Base-by-base conservation (phyloP, 2,329 filamentous ascomycete genomes). In the Lachnellula subtilissima region DNA sequence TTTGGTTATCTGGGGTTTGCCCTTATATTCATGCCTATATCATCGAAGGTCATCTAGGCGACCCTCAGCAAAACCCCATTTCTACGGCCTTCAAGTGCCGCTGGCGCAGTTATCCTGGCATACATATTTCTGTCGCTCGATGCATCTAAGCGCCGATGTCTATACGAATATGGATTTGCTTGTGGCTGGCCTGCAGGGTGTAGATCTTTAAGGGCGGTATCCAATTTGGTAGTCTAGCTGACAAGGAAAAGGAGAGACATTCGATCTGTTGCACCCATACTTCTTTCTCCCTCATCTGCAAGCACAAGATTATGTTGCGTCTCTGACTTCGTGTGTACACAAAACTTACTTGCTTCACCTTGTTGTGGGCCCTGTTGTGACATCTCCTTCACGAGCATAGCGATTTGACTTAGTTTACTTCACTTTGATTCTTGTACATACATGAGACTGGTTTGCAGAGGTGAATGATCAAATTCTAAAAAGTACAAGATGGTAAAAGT, bases 241-340 rank as follows among this genome's bases (percentile, higher is more conserved):
- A 58, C 45, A 58, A 57, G 56, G 40, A 53, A 64, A 62, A 63
- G 59, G 61, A 61, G 65, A 65, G 61, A 64, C 59, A 60, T 65
- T 63, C 49, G 66, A 68, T 68, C 64, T 65, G 64, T 65, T 65
- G 62, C 64, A 63, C 57, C 53, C 54, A 58, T 23, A 54, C 48
- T 39, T 54, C 49, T 54, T 55, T 59, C 50, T 28, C 35, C 57
- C 23, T 50, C 54, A 59, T 61, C 51, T 59, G 47, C 52, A 52
- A 56, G 50, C 52, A 54, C 54, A 52, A 55, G 43, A 37, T 43
- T 52, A 32, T 52, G 48, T 55, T 52, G 32, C 48, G 45, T 46
- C 28, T 52, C 37, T 52, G 36, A 51, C 40, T 59, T 58, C 54
- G 51, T 60, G 55, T 62, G 53, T 52, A 60, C 54, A 32, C 28